Conservation (phyloP, 345 rosid genomes). For the Pistacia atlantica region DNA sequence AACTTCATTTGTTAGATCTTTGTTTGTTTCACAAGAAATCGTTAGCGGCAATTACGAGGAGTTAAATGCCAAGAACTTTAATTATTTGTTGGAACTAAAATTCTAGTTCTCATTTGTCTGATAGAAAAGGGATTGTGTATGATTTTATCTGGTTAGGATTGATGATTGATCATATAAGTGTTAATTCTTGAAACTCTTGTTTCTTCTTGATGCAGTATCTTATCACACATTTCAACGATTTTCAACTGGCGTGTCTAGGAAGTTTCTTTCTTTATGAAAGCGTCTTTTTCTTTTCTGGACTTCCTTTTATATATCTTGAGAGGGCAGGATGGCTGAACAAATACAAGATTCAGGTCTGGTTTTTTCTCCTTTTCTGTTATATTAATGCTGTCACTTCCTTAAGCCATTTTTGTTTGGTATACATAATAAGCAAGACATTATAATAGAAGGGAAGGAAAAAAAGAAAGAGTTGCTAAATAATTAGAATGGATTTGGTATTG, state of each 20-base stretch:
- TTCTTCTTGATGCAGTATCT: conserved; percentile 61
- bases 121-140: not conserved
- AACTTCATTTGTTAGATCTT: conserved; percentile 1
- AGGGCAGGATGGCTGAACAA: conserved; percentile 80
- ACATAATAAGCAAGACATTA: not conserved
- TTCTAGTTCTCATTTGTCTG: not conserved
- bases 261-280: conserved; percentile 94
- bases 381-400: not conserved
- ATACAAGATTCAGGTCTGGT: conserved; percentile 87
- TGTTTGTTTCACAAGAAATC: not conserved
- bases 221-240: conserved; percentile 79
- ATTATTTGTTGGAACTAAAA: not conserved
- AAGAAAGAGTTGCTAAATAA: too few relatives aligned
- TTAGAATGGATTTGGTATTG: not conserved
- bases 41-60: not conserved
- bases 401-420: not conserved
- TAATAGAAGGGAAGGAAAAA: too few relatives aligned
- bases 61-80: not conserved
- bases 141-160: not conserved
- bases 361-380: conserved; percentile 15
- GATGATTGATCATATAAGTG: not conserved
- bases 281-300: conserved; percentile 90
- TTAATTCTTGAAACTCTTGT: conserved; percentile 14
- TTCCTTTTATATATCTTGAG: conserved; percentile 85
- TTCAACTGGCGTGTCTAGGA: conserved; percentile 89